Evolutionary conservation across 179 eudicot species (phyloP).

Genomic region (Beta lomatogona): DNA sequence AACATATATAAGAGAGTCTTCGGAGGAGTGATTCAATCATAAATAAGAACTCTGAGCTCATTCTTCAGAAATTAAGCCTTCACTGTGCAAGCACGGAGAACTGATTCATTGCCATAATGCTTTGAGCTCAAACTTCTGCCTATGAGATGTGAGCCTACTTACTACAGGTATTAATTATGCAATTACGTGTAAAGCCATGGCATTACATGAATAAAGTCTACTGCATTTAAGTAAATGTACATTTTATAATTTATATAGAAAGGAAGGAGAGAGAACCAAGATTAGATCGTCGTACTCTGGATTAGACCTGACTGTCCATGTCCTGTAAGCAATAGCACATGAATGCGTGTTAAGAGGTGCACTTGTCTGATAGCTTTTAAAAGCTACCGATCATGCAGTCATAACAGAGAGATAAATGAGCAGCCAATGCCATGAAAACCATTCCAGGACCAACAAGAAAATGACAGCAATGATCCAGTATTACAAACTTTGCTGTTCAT

Average conservation of each 20-base stretch:
- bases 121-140: slow-evolving; percentile 7
- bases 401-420: neutral
- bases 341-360: slow-evolving; percentile 15
- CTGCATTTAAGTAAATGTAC: slow-evolving; percentile 2
- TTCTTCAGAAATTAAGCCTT: slow-evolving; percentile 9
- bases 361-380: neutral
- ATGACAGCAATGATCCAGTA: neutral
- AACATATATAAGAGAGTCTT: neutral
- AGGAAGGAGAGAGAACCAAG: slow-evolving; percentile 66
- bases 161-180: neutral
- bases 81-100: neutral
- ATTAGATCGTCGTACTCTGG: slow-evolving; percentile 81
- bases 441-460: neutral
- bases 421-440: neutral
- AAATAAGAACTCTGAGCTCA: neutral
- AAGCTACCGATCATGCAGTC: slow-evolving; percentile 8
- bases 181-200: neutral
- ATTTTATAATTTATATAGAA: slow-evolving; percentile 17
- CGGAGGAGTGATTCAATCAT: neutral
- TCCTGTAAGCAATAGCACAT: slow-evolving; percentile 62
- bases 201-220: neutral
- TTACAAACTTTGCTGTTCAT: neutral
- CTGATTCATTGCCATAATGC: neutral
- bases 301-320: slow-evolving; percentile 87
- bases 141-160: neutral